phyloP scores from a whole-genome alignment of 176 grass and related monocot genomes.

The Stipa capillata region DNA sequence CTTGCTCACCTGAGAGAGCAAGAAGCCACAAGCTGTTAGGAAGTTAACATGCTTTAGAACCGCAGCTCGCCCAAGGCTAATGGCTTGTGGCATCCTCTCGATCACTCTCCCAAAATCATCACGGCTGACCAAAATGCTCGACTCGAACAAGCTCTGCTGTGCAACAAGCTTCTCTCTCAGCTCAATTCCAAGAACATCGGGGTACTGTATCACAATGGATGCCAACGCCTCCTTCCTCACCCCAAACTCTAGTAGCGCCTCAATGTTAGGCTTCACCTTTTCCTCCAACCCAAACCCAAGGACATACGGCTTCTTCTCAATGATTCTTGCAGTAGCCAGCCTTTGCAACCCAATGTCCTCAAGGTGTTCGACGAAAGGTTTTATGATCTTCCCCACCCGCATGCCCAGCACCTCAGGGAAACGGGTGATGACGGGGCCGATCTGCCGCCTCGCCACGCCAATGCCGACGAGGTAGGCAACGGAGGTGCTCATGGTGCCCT shows the following conservation, averaged over 20 bases:
- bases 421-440: conserved; percentile 44
- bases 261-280: conserved; percentile 49
- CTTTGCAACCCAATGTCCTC: conserved; percentile 50
- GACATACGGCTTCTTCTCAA: conserved; percentile 52
- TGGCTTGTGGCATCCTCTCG: conserved; percentile 69
- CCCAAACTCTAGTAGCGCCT: conserved; percentile 45
- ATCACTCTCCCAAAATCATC: conserved; percentile 66
- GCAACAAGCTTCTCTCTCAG: conserved; percentile 43
- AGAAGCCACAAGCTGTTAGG: conserved; percentile 48
- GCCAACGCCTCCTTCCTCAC: conserved; percentile 50
- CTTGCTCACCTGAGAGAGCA: conserved; percentile 52
- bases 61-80: conserved; percentile 49
- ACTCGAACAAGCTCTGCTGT: conserved; percentile 60
- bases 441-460: conserved; percentile 42
- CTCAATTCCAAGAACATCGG: conserved; percentile 53
- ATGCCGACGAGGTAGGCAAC: conserved; percentile 59
- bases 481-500: conserved; percentile 86
- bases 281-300: conserved; percentile 62
- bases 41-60: conserved; percentile 69
- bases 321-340: conserved; percentile 37
- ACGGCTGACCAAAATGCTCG: conserved; percentile 39
- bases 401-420: conserved; percentile 62
- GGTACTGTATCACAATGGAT: conserved; percentile 45
- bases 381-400: conserved; percentile 67
- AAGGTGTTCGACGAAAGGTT: conserved; percentile 66